A percentile compares a stretch with the other conserved stretches of the same genome.
Conservation (phyloP, 805 yeast genomes). For the Groenewaldozyma salmanticensis region DNA sequence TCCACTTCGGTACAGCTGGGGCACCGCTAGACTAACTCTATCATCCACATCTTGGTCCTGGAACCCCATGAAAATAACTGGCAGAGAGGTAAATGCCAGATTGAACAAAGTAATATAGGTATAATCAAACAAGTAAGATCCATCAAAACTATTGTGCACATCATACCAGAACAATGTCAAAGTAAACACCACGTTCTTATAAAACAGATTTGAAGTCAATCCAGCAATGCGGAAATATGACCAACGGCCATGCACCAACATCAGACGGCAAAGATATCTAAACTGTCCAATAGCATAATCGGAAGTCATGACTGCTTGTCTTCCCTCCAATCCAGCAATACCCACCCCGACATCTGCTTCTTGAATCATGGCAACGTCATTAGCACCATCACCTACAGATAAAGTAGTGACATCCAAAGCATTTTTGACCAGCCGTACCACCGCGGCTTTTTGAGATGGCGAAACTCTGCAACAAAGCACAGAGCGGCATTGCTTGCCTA, state of each 20-base stretch:
- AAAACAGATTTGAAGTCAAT: conserved; percentile 71
- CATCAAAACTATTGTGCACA: conserved; percentile 58
- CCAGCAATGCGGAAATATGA: conserved; percentile 65
- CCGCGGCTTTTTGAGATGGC: conserved; percentile 73
- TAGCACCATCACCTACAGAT: conserved; percentile 81
- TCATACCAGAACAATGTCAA: conserved; percentile 72
- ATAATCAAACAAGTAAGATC: conserved; percentile 66
- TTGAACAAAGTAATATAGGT: conserved; percentile 72
- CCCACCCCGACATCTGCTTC: conserved; percentile 82
- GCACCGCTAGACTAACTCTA: conserved; percentile 53
- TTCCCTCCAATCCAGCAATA: conserved; percentile 79
- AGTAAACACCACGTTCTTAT: conserved; percentile 67
- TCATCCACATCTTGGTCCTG: conserved; percentile 71
- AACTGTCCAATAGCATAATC: conserved; percentile 80
- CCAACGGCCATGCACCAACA: conserved; percentile 80
- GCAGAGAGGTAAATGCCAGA: conserved; percentile 71
- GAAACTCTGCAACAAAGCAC: conserved; percentile 81
- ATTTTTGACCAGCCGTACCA: conserved; percentile 56
- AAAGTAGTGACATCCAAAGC: conserved; percentile 63
- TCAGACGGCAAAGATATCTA: conserved; percentile 51
- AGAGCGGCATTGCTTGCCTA: conserved; percentile 67
- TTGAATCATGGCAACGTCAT: conserved; percentile 82
- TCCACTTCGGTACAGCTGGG: conserved; percentile 62
- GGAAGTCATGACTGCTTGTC: conserved; percentile 81
- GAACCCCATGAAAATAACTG: conserved; percentile 63